These are phyloP conservation scores for Lasiosphaeria miniovina DNA, from an alignment of 495 filamentous ascomycete species.

Conservation along the genomic window DNA sequence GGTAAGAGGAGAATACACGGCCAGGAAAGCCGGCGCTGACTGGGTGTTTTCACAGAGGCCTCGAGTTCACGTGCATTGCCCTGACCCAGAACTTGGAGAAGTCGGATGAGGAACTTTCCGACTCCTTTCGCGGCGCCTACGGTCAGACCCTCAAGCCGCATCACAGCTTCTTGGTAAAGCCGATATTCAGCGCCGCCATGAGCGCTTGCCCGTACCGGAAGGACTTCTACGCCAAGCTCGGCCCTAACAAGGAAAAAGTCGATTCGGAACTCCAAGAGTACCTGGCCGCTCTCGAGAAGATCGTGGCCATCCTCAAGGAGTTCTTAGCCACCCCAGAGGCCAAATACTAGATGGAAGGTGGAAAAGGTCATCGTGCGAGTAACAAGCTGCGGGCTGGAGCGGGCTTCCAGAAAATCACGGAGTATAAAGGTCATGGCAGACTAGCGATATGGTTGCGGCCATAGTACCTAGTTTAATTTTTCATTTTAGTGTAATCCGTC, in stretches of 20 bases:
- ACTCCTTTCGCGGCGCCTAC: constrained; percentile 86
- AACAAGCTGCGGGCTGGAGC: background rate
- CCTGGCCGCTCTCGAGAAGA: constrained; percentile 70
- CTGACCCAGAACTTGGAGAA: constrained; percentile 73
- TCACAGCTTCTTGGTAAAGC: constrained; percentile 83
- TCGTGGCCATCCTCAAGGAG: constrained; percentile 68
- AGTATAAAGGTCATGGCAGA: background rate
- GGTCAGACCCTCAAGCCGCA: constrained; percentile 80
- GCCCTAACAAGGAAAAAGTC: constrained; percentile 61
- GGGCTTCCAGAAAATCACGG: background rate
- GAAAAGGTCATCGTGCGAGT: background rate
- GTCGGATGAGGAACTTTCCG: constrained; percentile 66
- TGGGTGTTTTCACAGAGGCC: constrained; percentile 55
- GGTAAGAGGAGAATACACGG: constrained; percentile 51
- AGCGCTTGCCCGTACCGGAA: constrained; percentile 85
- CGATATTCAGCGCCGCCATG: constrained; percentile 90
- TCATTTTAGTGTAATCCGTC: background rate
- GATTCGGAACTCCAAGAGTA: constrained; percentile 59
- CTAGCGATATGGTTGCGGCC: background rate
- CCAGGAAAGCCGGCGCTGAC: constrained; percentile 1
- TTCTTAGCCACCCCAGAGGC: constrained; percentile 67
- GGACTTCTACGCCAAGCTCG: constrained; percentile 86
- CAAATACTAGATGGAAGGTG: constrained; percentile 54
- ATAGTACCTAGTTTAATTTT: background rate
- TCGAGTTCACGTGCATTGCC: constrained; percentile 86